Conservation (phyloP, 768 basidiomycete genomes). For the Boletus bicolor region DNA sequence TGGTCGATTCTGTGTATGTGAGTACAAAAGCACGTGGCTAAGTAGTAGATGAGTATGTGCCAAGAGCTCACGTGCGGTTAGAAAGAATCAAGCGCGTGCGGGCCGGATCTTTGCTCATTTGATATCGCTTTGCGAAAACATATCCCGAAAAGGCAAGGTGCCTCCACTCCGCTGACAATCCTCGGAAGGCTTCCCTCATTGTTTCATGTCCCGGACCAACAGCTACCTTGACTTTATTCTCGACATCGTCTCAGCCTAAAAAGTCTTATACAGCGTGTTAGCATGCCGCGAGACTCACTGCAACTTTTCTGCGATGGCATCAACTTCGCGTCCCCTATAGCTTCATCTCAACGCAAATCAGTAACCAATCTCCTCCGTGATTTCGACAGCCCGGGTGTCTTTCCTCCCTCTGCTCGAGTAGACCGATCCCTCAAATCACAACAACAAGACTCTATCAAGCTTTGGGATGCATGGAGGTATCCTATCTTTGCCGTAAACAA, state of each 20-base stretch:
- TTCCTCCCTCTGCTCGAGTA: conserved; percentile 72
- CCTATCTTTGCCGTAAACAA: conserved; percentile 63
- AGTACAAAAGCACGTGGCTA: background rate
- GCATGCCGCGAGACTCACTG: conserved; percentile 27
- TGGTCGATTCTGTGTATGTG: background rate
- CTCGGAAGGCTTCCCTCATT: background rate
- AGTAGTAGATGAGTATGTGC: background rate
- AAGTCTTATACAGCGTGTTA: background rate
- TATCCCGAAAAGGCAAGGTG: conserved; percentile 22
- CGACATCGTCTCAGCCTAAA: background rate
- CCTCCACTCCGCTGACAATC: background rate
- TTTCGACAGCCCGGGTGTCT: conserved; percentile 65
- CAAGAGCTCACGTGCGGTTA: conserved; percentile 3
- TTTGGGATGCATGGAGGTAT: conserved; percentile 75
- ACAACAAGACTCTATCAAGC: conserved; percentile 49
- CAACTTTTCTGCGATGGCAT: conserved; percentile 17
- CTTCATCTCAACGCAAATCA: conserved; percentile 14
- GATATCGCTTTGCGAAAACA: conserved; percentile 11
- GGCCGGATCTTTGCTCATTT: background rate
- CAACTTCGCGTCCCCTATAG: conserved; percentile 14
- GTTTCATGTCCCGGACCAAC: background rate
- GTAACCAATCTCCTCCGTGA: conserved; percentile 37
- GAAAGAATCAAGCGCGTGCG: background rate
- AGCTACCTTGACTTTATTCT: background rate
- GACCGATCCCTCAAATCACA: conserved; percentile 63